phyloP scores from a whole-genome alignment of 2,329 filamentous ascomycete species.

The Dactylella cylindrospora region DNA sequence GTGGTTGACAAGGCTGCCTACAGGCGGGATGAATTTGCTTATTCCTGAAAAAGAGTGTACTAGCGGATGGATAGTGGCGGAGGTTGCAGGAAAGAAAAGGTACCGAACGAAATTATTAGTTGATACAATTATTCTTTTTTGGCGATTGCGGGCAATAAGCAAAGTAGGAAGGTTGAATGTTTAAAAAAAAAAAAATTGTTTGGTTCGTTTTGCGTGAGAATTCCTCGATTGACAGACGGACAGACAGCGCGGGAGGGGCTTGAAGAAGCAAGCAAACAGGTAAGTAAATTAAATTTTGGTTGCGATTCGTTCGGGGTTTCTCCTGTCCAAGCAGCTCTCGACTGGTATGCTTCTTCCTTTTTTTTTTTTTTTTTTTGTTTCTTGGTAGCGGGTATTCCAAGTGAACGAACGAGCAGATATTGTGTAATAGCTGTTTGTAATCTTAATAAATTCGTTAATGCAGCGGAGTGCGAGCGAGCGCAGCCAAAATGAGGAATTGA shows the following conservation, averaged over 20 bases:
- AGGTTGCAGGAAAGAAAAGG: slow-evolving; percentile 7
- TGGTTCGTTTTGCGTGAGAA: too few species aligned
- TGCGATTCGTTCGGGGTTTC: too few species aligned
- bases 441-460: slow-evolving; percentile 3
- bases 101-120: background rate
- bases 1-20: slow-evolving; percentile 33
- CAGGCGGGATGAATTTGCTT: background rate
- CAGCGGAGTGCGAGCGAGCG: background rate
- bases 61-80: background rate
- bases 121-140: background rate
- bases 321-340: too few species aligned
- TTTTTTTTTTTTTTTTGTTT: too few species aligned
- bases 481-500: background rate
- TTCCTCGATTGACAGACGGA: slow-evolving; percentile 3
- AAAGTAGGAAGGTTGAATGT: background rate
- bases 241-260: background rate
- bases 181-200: background rate
- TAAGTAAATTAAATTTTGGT: too few species aligned
- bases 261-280: slow-evolving; percentile 36
- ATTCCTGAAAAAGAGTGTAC: background rate
- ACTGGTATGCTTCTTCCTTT: too few species aligned
- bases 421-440: slow-evolving; percentile 21
- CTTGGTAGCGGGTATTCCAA: slow-evolving; percentile 1
- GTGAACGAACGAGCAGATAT: background rate
- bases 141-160: background rate